These are phyloP conservation scores for Biancaea sappan DNA, from an alignment of 306 rosid species.

Conservation along the genomic window DNA sequence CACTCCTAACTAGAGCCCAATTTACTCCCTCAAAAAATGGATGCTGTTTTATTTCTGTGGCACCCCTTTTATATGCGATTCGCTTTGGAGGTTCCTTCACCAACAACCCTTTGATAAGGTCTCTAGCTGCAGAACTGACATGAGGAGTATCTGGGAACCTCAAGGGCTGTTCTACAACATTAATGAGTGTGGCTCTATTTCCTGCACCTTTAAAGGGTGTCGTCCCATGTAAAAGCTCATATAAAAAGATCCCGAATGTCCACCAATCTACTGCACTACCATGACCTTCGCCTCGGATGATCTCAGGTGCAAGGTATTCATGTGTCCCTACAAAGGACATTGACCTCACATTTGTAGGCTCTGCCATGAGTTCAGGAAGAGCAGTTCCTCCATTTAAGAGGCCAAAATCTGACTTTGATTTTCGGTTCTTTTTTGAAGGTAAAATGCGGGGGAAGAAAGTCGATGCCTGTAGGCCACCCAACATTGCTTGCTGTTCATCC, in stretches of 20 bases:
- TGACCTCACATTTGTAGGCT: conserved; percentile 86
- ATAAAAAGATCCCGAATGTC: conserved; percentile 93
- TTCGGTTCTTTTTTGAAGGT: conserved; percentile 71
- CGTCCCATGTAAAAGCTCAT: conserved; percentile 78
- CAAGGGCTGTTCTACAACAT: conserved; percentile 85
- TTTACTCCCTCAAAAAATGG: conserved; percentile 92
- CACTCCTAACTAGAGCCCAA: conserved; percentile 93
- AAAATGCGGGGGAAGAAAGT: conserved; percentile 77
- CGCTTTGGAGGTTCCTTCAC: conserved; percentile 83
- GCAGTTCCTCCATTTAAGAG: conserved; percentile 55
- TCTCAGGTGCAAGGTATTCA: conserved; percentile 91
- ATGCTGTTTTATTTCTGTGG: conserved; percentile 85
- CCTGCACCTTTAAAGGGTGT: conserved; percentile 89
- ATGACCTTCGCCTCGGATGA: conserved; percentile 90
- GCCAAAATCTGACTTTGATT: conserved; percentile 86
- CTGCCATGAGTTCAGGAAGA: conserved; percentile 90
- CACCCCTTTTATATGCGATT: conserved; percentile 85
- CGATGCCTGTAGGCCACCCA: conserved; percentile 61
- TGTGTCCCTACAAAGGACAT: conserved; percentile 97
- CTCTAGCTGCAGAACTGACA: conserved; percentile 60
- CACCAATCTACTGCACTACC: conserved; percentile 98
- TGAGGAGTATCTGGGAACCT: conserved; percentile 78
- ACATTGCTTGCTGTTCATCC: conserved; percentile 50
- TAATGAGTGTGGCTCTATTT: conserved; percentile 77
- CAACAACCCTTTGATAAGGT: conserved; percentile 77